Base-by-base conservation (phyloP, 176 grass and related monocot species). In the Puya raimondii region DNA sequence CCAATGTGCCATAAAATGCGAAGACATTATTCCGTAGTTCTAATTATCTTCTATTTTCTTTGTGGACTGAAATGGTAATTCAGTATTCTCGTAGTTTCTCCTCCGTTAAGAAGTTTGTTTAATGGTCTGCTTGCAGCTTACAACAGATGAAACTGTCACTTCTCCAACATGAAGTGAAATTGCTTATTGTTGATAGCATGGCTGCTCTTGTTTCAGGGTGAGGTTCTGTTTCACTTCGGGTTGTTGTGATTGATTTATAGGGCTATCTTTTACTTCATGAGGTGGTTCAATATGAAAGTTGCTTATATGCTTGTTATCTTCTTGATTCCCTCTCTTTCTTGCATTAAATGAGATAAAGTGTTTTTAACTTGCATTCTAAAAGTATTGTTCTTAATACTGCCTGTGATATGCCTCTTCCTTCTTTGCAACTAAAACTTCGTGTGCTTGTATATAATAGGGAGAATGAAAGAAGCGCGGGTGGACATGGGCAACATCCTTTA, bases 181-280 rank as follows among this genome's bases (percentile, higher is more conserved):
- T 97, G 79, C 79, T 97, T 63, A 81, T 97, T 82, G 86, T 97
- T 72, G 86, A 97, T 84, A 97, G 94, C 80, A 83, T 97, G 74
- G 89, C 94, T 86, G 80, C 86, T 83, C 82, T 97, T 76, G 63
- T 77, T 49, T 75, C 80, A 13, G 65, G 76, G 87, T 93, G 78
- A 80, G 85, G 59, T 75, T 61, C 21, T 61, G 64, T 47, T 15
- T 67, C 48, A 81, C 27, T 51, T 70, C 47, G 66, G n/a, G 17
- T 76, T 65, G 10, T 67, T 52, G 2, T 25, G n/a, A 70, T 42
- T 81, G 13, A 59, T 5, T 18, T 18, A 42, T 42, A 59, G 4
- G 16, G 20, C 20, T 10, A 16, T 20, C 54, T 16, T 59, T 56
- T 12, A 56, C 12, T 56, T 56, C 33, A 42, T 42, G 33, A 42